Percentiles rank a stretch among this genome's conserved stretches.
These are phyloP conservation scores for Pelagomonas calceolata DNA, from an alignment of 108 stramenopile genomes.

Conservation along the genomic window DNA sequence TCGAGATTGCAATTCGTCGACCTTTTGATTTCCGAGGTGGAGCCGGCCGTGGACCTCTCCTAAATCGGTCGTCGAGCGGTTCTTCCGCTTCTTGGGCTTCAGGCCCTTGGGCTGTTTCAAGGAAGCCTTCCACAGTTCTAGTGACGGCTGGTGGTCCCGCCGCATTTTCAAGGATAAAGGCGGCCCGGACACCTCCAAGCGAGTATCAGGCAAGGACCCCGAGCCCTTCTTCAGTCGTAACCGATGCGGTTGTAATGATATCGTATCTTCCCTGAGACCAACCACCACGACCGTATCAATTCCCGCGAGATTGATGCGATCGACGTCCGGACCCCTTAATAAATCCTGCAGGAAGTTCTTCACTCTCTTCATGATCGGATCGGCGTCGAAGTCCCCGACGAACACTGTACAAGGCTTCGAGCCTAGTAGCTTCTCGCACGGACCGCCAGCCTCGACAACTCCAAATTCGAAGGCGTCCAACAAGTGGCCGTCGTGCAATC, in stretches of 20 bases:
- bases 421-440: constrained; percentile 68
- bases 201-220: constrained; percentile 67
- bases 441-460: constrained; percentile 62
- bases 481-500: constrained; percentile 88
- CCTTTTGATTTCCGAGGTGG: constrained; percentile 89
- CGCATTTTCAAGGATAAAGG: constrained; percentile 78
- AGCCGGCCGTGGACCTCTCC: constrained; percentile 91
- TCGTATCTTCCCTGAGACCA: constrained; percentile 45
- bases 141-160: constrained; percentile 74
- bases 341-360: constrained; percentile 88
- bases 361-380: constrained; percentile 44
- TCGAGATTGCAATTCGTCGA: constrained; percentile 62
- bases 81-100: constrained; percentile 73
- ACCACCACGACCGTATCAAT: constrained; percentile 89
- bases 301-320: constrained; percentile 69
- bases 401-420: constrained; percentile 81
- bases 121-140: constrained; percentile 82
- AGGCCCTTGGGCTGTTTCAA: constrained; percentile 57
- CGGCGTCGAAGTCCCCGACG: constrained; percentile 80
- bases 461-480: constrained; percentile 95
- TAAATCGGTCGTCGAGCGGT: constrained; percentile 78
- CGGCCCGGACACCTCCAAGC: constrained; percentile 79
- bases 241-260: constrained; percentile 70
- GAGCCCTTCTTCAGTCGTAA: constrained; percentile 64
- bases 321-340: constrained; percentile 84